phyloP scores from a whole-genome alignment of 2,329 filamentous ascomycete genomes.

The Phyllosticta citriasiana region DNA sequence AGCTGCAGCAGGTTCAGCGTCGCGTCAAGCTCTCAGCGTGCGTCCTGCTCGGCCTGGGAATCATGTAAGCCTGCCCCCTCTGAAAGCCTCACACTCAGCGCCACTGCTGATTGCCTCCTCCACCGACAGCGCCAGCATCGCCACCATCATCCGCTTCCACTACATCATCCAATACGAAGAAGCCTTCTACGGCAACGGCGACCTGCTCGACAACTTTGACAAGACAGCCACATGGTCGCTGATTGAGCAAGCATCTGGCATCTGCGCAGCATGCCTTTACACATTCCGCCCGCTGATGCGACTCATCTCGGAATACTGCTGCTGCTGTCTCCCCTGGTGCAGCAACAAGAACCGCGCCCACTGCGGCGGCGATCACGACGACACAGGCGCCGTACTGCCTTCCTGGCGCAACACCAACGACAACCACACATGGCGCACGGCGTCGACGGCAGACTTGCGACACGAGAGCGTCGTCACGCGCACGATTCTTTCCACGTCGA shows the following conservation, averaged over 20 bases:
- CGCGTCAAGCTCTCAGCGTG: neutral
- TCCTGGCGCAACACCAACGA: neutral
- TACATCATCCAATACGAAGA: neutral
- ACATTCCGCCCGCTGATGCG: neutral
- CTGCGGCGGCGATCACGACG: neutral
- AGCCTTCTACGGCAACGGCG: neutral
- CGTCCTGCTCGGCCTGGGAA: neutral
- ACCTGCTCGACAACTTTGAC: neutral
- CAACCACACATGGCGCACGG: neutral
- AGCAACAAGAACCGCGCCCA: neutral
- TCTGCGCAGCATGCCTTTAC: constrained; percentile 1
- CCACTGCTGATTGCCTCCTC: neutral
- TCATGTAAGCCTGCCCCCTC: neutral
- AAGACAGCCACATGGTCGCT: neutral
- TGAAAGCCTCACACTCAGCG: neutral
- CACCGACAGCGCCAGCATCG: neutral
- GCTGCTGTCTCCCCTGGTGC: neutral
- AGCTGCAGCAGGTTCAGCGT: neutral
- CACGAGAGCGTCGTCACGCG: neutral
- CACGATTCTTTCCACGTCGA: neutral
- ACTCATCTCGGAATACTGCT: neutral
- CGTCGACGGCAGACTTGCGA: neutral
- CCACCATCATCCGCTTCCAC: neutral
- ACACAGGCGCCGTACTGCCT: neutral
- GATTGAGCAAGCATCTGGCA: constrained; percentile 1